These are phyloP conservation scores for Solanum arcanum DNA, from an alignment of 257 asterid genomes.

Conservation along the genomic window DNA sequence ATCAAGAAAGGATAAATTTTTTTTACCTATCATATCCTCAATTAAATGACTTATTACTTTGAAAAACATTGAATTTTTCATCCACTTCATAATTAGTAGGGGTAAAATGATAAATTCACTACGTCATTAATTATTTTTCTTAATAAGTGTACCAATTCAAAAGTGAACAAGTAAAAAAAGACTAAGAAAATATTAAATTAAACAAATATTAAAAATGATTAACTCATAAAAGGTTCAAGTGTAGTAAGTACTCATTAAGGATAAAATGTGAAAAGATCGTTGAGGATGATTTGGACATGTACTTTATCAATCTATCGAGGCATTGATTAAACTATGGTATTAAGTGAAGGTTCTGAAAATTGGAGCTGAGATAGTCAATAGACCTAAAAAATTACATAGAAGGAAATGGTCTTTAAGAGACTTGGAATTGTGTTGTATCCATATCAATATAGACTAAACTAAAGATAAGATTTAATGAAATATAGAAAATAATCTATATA, in stretches of 20 bases:
- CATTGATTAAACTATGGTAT: background rate
- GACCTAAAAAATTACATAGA: background rate
- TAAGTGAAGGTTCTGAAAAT: background rate
- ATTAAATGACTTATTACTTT: no score
- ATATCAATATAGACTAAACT: background rate
- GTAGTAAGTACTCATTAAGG: background rate
- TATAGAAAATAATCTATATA: background rate
- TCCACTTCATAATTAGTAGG: no score
- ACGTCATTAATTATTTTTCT: no score
- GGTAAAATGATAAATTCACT: no score
- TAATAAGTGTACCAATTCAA: rapidly evolving
- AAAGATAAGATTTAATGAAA: background rate
- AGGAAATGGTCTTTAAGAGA: background rate
- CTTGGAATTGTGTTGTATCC: background rate
- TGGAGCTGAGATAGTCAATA: background rate
- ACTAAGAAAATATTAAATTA: background rate
- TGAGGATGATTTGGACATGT: background rate
- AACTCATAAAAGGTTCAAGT: background rate
- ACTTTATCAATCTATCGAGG: background rate
- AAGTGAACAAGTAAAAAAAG: no score
- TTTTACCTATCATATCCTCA: no score
- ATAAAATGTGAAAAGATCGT: background rate
- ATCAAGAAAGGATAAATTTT: no score
- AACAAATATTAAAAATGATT: background rate
- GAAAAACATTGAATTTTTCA: no score